Evolutionary conservation across 805 yeast genomes (phyloP).

Genomic region (Cyberlindnera veronae): DNA sequence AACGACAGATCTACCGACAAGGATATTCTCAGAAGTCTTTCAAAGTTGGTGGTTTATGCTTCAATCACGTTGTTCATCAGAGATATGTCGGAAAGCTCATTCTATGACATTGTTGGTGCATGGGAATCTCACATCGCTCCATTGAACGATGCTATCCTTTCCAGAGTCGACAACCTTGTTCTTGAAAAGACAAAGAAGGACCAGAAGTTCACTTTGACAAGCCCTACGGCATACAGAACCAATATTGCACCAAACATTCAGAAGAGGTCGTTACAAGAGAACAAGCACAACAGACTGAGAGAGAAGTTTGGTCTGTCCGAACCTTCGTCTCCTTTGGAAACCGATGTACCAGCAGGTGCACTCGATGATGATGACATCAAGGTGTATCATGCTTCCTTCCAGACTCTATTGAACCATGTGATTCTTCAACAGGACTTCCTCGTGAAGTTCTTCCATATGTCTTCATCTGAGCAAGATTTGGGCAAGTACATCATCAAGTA

Average conservation of each 20-base stretch:
- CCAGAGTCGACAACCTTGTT: slow-evolving; percentile 29
- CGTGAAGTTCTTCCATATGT: slow-evolving; percentile 40
- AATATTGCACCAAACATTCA: neutral
- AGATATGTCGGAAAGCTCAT: slow-evolving; percentile 48
- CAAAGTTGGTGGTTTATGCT: slow-evolving; percentile 41
- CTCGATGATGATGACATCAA: slow-evolving; percentile 5
- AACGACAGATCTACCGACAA: slow-evolving; percentile 15
- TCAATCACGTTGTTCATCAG: slow-evolving; percentile 57
- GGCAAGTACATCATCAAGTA: slow-evolving; percentile 29
- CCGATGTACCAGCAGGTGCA: neutral
- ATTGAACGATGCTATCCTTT: slow-evolving; percentile 34
- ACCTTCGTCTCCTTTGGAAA: slow-evolving; percentile 7
- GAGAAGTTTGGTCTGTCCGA: slow-evolving; percentile 22
- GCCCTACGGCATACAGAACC: slow-evolving; percentile 12
- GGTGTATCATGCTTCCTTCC: slow-evolving; percentile 21
- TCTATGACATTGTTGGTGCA: slow-evolving; percentile 36
- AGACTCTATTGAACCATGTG: slow-evolving; percentile 35
- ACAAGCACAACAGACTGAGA: slow-evolving; percentile 18
- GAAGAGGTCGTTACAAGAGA: slow-evolving; percentile 5
- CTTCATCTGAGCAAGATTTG: slow-evolving; percentile 30
- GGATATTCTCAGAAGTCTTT: slow-evolving; percentile 20
- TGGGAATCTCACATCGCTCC: slow-evolving; percentile 37
- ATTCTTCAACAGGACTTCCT: slow-evolving; percentile 38
- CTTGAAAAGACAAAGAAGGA: slow-evolving; percentile 13
- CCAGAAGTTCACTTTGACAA: slow-evolving; percentile 20